Evolutionary conservation across 2,329 filamentous ascomycete genomes (phyloP).

Genomic region (Pyrenophora graminea): DNA sequence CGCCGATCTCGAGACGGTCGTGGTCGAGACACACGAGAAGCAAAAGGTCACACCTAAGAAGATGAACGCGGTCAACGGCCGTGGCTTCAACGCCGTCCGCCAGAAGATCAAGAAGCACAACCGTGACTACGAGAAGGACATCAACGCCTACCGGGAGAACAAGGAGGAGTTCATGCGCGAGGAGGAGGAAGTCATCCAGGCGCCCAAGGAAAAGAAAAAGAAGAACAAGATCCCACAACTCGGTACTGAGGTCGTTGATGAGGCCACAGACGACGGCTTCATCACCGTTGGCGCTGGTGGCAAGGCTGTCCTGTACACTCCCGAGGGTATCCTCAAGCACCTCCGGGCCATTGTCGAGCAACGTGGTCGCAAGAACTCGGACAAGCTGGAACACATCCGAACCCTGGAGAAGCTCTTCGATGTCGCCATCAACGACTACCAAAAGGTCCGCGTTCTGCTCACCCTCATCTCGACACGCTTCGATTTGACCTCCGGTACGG

Average conservation of each 20-base stretch:
- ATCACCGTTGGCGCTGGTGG: conserved; percentile 86
- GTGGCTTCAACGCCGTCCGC: conserved; percentile 94
- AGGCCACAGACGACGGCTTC: conserved; percentile 82
- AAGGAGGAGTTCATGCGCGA: conserved; percentile 88
- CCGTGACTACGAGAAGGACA: conserved; percentile 87
- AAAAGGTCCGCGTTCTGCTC: conserved; percentile 88
- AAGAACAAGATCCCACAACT: conserved; percentile 57
- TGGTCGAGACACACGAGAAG: conserved; percentile 92
- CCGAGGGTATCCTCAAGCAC: conserved; percentile 98
- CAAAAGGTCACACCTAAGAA: conserved; percentile 96
- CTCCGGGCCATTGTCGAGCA: conserved; percentile 91
- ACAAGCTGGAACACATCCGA: conserved; percentile 90
- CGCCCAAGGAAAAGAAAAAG: conserved; percentile 45
- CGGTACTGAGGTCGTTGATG: conserved; percentile 56
- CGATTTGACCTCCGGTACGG: conserved; percentile 80
- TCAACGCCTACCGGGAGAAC: conserved; percentile 83
- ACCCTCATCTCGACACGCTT: conserved; percentile 93
- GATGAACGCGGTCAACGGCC: conserved; percentile 95
- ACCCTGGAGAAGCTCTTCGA: conserved; percentile 96
- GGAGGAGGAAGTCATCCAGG: conserved; percentile 75
- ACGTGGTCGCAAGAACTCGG: conserved; percentile 98
- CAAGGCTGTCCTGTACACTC: conserved; percentile 86
- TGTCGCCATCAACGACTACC: conserved; percentile 88
- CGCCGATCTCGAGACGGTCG: conserved; percentile 89
- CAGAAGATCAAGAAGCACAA: conserved; percentile 99